Conservation (phyloP, 2,329 filamentous ascomycete species). For the Penicillium hesseltinei region DNA sequence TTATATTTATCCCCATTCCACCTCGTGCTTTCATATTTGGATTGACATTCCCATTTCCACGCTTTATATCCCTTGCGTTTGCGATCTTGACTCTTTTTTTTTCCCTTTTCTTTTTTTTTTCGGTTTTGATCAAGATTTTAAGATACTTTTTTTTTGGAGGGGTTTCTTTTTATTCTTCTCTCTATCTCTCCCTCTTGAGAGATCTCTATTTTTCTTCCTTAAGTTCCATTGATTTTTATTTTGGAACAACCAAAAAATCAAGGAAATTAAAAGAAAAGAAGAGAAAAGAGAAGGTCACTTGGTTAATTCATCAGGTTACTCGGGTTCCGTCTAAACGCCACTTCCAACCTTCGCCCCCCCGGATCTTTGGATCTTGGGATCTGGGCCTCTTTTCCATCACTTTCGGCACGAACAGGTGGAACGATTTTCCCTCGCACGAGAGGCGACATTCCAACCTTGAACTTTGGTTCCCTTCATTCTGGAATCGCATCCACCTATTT, state of each 20-base stretch:
- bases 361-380: conserved; percentile 11
- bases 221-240: not conserved
- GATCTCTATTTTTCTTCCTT: not conserved
- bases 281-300: not conserved
- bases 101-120: conserved; percentile 4
- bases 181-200: not conserved
- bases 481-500: not conserved
- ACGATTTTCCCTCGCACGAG: conserved; percentile 18
- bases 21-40: conserved; percentile 23
- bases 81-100: conserved; percentile 15
- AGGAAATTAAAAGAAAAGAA: not conserved
- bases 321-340: conserved; percentile 13
- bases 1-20: conserved; percentile 19
- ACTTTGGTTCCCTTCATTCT: not conserved
- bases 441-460: conserved; percentile 2
- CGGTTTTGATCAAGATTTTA: not conserved
- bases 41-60: conserved; percentile 32
- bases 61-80: conserved; percentile 32
- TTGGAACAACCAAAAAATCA: not conserved
- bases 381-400: conserved; percentile 1
- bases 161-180: conserved; percentile 2
- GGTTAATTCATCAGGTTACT: conserved; percentile 10
- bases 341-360: conserved; percentile 1
- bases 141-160: not conserved
- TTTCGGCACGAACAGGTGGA: conserved; percentile 17